Evolutionary conservation across 1,139 yeast species (phyloP).

Genomic region (Torulaspora pretoriensis): DNA sequence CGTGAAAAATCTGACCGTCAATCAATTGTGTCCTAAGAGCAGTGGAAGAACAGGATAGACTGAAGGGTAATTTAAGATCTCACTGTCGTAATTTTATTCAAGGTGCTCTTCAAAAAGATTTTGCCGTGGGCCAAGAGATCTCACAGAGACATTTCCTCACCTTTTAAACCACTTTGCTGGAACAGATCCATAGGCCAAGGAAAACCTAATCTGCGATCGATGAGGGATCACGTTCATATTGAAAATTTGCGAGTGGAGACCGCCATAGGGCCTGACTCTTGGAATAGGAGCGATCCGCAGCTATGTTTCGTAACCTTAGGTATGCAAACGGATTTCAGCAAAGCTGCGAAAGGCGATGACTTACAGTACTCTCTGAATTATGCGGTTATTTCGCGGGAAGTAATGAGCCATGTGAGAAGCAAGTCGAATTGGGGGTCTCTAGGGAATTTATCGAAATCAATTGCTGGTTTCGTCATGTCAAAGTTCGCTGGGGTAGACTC

Average conservation of each 20-base stretch:
- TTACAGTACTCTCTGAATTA: slow-evolving; percentile 78
- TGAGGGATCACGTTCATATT: slow-evolving; percentile 52
- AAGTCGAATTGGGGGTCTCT: slow-evolving; percentile 46
- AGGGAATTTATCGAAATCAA: slow-evolving; percentile 53
- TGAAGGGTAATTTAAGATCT: not conserved
- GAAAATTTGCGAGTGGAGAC: slow-evolving; percentile 58
- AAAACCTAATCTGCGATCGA: slow-evolving; percentile 2
- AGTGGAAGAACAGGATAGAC: not conserved
- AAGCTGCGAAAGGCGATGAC: slow-evolving; percentile 73
- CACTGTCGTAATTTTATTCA: slow-evolving; percentile 2
- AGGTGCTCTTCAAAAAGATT: slow-evolving; percentile 3
- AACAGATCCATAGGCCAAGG: not conserved
- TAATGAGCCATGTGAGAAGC: slow-evolving; percentile 18
- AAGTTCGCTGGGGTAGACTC: slow-evolving; percentile 32
- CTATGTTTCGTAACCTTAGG: slow-evolving; percentile 59
- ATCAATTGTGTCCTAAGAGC: not conserved
- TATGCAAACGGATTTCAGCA: slow-evolving; percentile 62
- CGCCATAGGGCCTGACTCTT: slow-evolving; percentile 68
- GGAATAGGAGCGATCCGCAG: slow-evolving; percentile 69
- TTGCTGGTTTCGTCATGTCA: slow-evolving; percentile 48
- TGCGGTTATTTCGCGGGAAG: slow-evolving; percentile 70
- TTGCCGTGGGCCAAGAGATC: slow-evolving; percentile 2
- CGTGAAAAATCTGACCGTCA: not conserved
- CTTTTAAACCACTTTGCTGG: slow-evolving; percentile 4
- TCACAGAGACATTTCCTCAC: slow-evolving; percentile 4